Evolutionary conservation across 2,329 filamentous ascomycete genomes (phyloP), one percentile per base, ranked within the genome.

Genomic region (Verticillium dahliae): DNA sequence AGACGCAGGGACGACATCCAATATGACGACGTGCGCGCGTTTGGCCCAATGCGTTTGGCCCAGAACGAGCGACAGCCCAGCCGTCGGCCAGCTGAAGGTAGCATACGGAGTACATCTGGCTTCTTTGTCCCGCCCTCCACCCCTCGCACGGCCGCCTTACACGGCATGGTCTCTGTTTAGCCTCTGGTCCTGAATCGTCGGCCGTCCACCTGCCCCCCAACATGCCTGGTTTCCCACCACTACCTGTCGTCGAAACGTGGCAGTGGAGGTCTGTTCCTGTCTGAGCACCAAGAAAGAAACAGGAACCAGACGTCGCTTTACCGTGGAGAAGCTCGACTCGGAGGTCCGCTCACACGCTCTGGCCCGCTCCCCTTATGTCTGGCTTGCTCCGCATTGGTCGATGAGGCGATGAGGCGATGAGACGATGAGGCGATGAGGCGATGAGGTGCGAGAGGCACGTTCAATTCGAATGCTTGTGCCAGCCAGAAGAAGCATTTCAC

Each of bases 161-260:
- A 52, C 45, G n/a, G 22, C 10, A 18, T 52, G 18, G 45, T 52
- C n/a, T 52, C 45, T 52, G 7, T 27, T 18, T 52, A 52, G 45
- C 45, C 45, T 52, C 45, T 52, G 45, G n/a, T 18, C 45, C 45
- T 52, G 45, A 57, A 57, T 34, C 33, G 33, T 57, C 34, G 22
- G 55, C n/a, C 55, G 55, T 22, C 6, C n/a, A 55, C 22, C 22
- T 22, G n/a, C 31, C 15, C n/a, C 7, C 31, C 52, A 55, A 27
- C 7, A 52, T 18, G 45, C 3, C 52, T 22, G 18, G 22, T 15
- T 11, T 18, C 18, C 27, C 54, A 55, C 39, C 14, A n/a, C 15
- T 56, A 35, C 54, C 54, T 56, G 55, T 57, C 15, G n/a, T 57
- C 55, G 55, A 57, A 57, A 57, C 55, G 55, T 57, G 55, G 55